Evolutionary conservation across 352 stramenopile species (phyloP).

Genomic region (Phytophthora cactorum): DNA sequence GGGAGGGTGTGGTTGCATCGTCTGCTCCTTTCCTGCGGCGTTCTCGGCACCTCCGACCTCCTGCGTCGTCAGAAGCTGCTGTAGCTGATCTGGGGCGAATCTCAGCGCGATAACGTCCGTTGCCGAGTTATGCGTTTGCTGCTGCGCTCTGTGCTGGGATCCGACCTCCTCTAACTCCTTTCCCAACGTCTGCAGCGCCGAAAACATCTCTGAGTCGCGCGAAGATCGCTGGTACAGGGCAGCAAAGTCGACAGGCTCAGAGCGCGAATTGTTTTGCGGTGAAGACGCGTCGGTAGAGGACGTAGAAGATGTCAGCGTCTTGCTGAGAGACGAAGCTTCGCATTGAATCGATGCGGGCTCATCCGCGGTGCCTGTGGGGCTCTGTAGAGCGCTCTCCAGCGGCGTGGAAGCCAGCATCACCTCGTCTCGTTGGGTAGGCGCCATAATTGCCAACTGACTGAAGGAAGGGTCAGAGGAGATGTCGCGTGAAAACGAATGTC

Average conservation of each 20-base stretch:
- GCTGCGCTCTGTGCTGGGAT: slow-evolving; percentile 40
- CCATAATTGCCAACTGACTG: slow-evolving; percentile 38
- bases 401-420: slow-evolving; percentile 19
- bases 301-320: slow-evolving; percentile 13
- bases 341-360: not conserved
- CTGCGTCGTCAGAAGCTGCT: slow-evolving; percentile 64
- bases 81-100: slow-evolving; percentile 69
- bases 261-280: slow-evolving; percentile 13
- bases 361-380: slow-evolving; percentile 6
- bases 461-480: slow-evolving; percentile 3
- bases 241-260: slow-evolving; percentile 45
- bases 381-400: slow-evolving; percentile 11
- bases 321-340: not conserved
- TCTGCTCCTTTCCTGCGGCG: slow-evolving; percentile 50
- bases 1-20: slow-evolving; percentile 37
- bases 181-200: slow-evolving; percentile 56
- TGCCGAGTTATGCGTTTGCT: slow-evolving; percentile 17
- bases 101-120: slow-evolving; percentile 20
- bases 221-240: slow-evolving; percentile 71
- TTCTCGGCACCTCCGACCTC: slow-evolving; percentile 48
- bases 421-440: slow-evolving; percentile 34
- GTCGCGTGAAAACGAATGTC: slow-evolving; percentile 22
- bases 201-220: slow-evolving; percentile 56
- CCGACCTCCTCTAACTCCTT: slow-evolving; percentile 66
- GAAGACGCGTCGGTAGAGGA: slow-evolving; percentile 33